Percentiles rank a stretch among this genome's conserved stretches.
Conservation (phyloP, 2,329 filamentous ascomycete genomes). For the Aureobasidium sp. region DNA sequence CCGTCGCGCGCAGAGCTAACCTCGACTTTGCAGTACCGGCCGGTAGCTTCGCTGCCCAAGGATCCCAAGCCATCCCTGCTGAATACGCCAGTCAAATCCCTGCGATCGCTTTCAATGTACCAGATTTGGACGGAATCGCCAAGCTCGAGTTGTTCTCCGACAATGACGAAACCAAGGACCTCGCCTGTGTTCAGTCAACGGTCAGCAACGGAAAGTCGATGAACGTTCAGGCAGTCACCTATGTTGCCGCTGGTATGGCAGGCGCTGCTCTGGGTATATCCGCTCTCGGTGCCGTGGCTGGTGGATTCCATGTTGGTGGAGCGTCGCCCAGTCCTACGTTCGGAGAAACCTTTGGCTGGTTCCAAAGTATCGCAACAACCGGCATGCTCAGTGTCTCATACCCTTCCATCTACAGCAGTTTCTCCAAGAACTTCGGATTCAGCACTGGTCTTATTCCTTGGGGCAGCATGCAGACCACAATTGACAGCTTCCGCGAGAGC, state of each 20-base stretch:
- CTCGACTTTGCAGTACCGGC: slow-evolving; percentile 51
- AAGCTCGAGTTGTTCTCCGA: slow-evolving; percentile 63
- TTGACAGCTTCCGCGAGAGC: slow-evolving; percentile 69
- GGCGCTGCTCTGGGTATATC: slow-evolving; percentile 69
- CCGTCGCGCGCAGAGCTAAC: background rate
- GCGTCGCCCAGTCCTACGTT: slow-evolving; percentile 73
- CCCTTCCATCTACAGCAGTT: slow-evolving; percentile 79
- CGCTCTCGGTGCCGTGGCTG: slow-evolving; percentile 61
- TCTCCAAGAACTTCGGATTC: slow-evolving; percentile 89
- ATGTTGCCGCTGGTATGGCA: slow-evolving; percentile 73
- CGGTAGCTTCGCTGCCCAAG: slow-evolving; percentile 64
- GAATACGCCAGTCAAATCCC: slow-evolving; percentile 69
- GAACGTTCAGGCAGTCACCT: slow-evolving; percentile 66
- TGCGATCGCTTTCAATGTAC: slow-evolving; percentile 78
- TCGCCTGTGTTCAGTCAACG: slow-evolving; percentile 75
- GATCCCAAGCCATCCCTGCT: slow-evolving; percentile 61
- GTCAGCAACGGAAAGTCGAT: slow-evolving; percentile 84
- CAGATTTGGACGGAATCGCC: slow-evolving; percentile 80
- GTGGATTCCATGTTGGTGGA: slow-evolving; percentile 42
- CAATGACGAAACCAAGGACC: slow-evolving; percentile 45
- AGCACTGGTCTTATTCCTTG: slow-evolving; percentile 77
- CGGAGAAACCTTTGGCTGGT: slow-evolving; percentile 75
- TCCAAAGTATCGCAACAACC: slow-evolving; percentile 89
- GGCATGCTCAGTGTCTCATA: slow-evolving; percentile 92
- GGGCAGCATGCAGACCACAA: slow-evolving; percentile 65